A percentile compares a stretch with the other conserved stretches of the same genome.
Conservation (phyloP, 768 basidiomycete genomes). For the Boletus sensibilis region DNA sequence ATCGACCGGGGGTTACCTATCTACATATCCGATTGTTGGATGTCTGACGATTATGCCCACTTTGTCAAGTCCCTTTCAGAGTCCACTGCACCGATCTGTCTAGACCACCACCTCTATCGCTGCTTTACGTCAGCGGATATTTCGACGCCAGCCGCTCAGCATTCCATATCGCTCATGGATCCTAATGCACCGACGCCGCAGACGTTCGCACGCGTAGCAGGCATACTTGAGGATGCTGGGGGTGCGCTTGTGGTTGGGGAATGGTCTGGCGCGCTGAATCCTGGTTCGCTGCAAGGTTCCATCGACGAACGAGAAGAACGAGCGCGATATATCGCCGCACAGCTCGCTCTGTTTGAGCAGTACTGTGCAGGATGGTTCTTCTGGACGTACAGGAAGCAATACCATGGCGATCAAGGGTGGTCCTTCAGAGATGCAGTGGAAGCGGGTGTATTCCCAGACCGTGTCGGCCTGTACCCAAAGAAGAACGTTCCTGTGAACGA, state of each 20-base stretch:
- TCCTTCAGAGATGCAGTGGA: constrained; percentile 62
- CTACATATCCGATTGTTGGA: constrained; percentile 78
- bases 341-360: constrained; percentile 63
- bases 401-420: constrained; percentile 71
- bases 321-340: constrained; percentile 54
- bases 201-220: constrained; percentile 40
- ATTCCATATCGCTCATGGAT: constrained; percentile 48
- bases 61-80: constrained; percentile 43
- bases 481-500: constrained; percentile 17
- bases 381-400: constrained; percentile 80
- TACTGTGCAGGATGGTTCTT: constrained; percentile 76
- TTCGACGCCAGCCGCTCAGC: constrained; percentile 50
- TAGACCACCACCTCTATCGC: constrained; percentile 84
- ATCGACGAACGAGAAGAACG: constrained; percentile 43
- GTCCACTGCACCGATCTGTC: constrained; percentile 45
- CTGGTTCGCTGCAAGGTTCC: constrained; percentile 52
- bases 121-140: constrained; percentile 69
- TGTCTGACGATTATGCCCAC: constrained; percentile 58
- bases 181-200: constrained; percentile 38
- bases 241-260: constrained; percentile 71
- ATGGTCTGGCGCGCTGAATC: constrained; percentile 76
- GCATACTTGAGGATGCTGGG: constrained; percentile 36
- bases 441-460: constrained; percentile 58
- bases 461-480: constrained; percentile 43
- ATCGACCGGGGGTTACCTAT: constrained; percentile 60